A percentile compares a stretch with the other conserved stretches of the same genome.
Evolutionary conservation across 345 rosid species (phyloP).

Genomic region (Eucalyptus marginata): DNA sequence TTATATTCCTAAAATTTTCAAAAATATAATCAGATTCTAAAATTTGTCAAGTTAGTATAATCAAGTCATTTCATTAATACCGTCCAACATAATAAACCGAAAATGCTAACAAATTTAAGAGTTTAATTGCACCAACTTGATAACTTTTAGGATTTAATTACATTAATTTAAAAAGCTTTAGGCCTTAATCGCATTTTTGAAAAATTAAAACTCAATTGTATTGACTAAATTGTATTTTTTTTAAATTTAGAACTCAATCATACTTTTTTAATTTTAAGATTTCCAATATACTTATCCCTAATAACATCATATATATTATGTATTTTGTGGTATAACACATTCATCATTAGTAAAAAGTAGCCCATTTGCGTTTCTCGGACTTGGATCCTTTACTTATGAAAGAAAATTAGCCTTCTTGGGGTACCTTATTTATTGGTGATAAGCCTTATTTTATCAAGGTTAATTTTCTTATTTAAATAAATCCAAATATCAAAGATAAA

Average conservation of each 20-base stretch:
- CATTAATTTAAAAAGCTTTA: rapidly evolving
- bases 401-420: background rate
- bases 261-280: too few species aligned
- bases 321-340: rapidly evolving
- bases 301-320: background rate
- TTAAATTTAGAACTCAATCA: too few species aligned
- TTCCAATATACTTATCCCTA: rapidly evolving
- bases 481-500: background rate
- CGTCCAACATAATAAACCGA: rapidly evolving
- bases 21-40: rapidly evolving
- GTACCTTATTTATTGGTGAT: background rate
- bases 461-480: background rate
- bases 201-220: too few species aligned
- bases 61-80: too few species aligned
- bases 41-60: rapidly evolving
- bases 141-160: rapidly evolving
- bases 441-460: background rate
- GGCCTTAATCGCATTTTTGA: rapidly evolving
- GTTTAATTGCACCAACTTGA: too few species aligned
- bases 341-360: background rate
- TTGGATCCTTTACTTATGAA: too few species aligned
- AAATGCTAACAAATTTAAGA: too few species aligned
- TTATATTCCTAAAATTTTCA: too few species aligned
- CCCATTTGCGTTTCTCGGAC: background rate
- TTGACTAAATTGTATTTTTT: too few species aligned